Evolutionary conservation across 1,284 basidiomycete genomes (phyloP).

Genomic region (Apiotrichum mycotoxinovorans): DNA sequence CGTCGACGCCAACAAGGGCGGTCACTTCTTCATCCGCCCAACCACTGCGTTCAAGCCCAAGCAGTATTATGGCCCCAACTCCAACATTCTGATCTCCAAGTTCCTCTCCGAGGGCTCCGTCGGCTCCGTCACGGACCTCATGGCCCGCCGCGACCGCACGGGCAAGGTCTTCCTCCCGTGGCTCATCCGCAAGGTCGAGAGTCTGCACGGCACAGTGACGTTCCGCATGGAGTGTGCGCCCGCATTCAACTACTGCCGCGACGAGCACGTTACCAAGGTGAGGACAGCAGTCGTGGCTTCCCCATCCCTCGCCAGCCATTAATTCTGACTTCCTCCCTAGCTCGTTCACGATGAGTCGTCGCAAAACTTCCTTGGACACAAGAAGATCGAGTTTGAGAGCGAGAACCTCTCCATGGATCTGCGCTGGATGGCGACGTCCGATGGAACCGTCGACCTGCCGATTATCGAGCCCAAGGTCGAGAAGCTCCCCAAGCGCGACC

Average conservation of each 20-base stretch:
- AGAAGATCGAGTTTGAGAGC: conserved; percentile 68
- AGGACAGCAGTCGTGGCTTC: conserved; percentile 1
- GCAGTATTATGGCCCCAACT: conserved; percentile 81
- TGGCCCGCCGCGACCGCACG: not conserved
- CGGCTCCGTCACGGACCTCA: conserved; percentile 64
- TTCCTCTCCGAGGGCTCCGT: conserved; percentile 79
- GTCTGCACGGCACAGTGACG: conserved; percentile 71
- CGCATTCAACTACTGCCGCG: conserved; percentile 85
- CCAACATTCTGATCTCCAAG: conserved; percentile 83
- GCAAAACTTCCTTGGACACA: conserved; percentile 50
- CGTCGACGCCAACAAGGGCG: conserved; percentile 62
- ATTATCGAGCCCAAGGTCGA: conserved; percentile 56
- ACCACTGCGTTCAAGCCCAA: conserved; percentile 54
- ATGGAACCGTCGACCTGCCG: conserved; percentile 54
- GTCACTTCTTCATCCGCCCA: conserved; percentile 82
- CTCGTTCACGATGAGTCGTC: conserved; percentile 54
- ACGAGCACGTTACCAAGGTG: conserved; percentile 62
- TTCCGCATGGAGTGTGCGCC: conserved; percentile 82
- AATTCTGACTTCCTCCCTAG: conserved; percentile 15
- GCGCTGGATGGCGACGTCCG: conserved; percentile 59
- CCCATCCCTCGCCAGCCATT: not conserved
- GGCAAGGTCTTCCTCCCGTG: conserved; percentile 59
- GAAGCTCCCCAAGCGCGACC: conserved; percentile 32
- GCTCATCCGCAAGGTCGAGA: conserved; percentile 81
- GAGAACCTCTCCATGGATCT: conserved; percentile 65